These are phyloP conservation scores for Kwoniella mangroviensis DNA, from an alignment of 768 basidiomycete genomes.

Conservation along the genomic window DNA sequence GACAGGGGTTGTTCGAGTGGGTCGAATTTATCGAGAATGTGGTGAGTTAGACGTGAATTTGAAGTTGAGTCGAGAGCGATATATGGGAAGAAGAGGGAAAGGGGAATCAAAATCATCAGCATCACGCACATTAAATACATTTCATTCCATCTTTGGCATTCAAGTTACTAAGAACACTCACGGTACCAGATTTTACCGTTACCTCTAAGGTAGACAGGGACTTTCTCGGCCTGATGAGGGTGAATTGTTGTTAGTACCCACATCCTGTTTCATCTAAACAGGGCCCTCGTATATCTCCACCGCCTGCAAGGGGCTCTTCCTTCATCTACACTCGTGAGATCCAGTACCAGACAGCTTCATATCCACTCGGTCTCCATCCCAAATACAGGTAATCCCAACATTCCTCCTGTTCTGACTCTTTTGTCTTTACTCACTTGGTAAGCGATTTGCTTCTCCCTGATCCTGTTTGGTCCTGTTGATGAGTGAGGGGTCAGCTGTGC, in stretches of 20 bases:
- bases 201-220: constrained; percentile 46
- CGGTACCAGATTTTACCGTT: constrained; percentile 46
- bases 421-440: constrained; percentile 30
- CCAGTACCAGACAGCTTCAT: too few species aligned
- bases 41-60: too few species aligned
- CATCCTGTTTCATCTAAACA: too few species aligned
- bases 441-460: constrained; percentile 47
- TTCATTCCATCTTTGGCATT: too few species aligned
- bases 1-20: too few species aligned
- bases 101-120: not conserved
- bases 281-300: too few species aligned
- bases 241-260: not conserved
- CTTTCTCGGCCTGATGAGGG: constrained; percentile 35
- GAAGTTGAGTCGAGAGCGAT: not conserved
- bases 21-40: too few species aligned
- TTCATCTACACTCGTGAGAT: too few species aligned
- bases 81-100: constrained; percentile 3
- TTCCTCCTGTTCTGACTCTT: not conserved
- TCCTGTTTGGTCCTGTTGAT: constrained; percentile 34
- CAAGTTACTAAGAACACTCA: constrained; percentile 23
- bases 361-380: too few species aligned
- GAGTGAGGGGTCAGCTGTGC: not conserved
- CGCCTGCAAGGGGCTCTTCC: too few species aligned
- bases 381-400: not conserved
- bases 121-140: not conserved